Evolutionary conservation across 177 flowering plant genomes (phyloP).

Genomic region (Vitis hybrid): DNA sequence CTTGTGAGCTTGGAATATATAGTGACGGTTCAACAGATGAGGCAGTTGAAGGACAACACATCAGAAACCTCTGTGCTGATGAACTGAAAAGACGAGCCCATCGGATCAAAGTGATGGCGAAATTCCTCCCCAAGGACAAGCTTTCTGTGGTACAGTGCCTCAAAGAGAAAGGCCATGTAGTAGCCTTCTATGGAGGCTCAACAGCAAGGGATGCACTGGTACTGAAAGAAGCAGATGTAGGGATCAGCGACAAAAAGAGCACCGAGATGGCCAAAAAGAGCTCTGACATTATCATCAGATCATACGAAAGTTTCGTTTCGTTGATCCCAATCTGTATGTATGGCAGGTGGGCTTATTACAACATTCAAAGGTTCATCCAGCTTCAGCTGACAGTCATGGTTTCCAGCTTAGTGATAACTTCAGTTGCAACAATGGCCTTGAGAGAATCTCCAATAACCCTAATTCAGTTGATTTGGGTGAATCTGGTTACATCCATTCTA

Average conservation of each 20-base stretch:
- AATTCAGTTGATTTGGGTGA: constrained; percentile 19
- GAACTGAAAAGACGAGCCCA: background rate
- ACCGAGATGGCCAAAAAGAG: constrained; percentile 11
- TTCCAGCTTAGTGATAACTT: constrained; percentile 12
- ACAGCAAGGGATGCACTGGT: constrained; percentile 2
- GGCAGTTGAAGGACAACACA: constrained; percentile 2
- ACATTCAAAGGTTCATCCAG: constrained; percentile 20
- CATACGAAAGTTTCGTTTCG: background rate
- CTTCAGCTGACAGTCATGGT: constrained; percentile 18
- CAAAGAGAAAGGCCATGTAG: constrained; percentile 9
- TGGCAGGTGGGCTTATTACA: constrained; percentile 13
- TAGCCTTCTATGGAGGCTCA: constrained; percentile 13
- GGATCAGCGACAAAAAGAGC: background rate
- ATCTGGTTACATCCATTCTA: constrained; percentile 10
- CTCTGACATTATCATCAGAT: constrained; percentile 3
- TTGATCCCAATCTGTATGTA: background rate
- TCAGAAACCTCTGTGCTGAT: background rate
- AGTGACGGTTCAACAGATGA: background rate
- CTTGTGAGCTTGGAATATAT: constrained; percentile 7
- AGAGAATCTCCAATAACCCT: constrained; percentile 11
- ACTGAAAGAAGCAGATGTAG: constrained; percentile 21
- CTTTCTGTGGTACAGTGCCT: constrained; percentile 8
- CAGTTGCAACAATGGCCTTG: background rate
- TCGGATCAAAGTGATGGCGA: constrained; percentile 6
- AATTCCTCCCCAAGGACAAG: constrained; percentile 11